Percentiles rank a stretch among this genome's conserved stretches.
Evolutionary conservation across 2,329 filamentous ascomycete genomes (phyloP).

Genomic region (Colletotrichum siamense): DNA sequence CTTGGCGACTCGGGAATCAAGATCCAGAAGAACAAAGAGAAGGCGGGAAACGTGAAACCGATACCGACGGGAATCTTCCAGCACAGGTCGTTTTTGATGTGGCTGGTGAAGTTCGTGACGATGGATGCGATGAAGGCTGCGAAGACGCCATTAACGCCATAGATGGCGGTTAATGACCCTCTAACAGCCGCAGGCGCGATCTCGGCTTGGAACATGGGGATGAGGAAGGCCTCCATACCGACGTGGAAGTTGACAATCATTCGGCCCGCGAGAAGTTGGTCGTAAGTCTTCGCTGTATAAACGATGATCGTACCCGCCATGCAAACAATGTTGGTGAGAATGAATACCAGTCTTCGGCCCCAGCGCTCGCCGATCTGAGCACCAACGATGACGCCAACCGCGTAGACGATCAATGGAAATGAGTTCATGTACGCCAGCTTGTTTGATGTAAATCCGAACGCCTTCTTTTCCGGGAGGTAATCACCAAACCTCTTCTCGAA

Average conservation of each 20-base stretch:
- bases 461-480: conserved; percentile 7
- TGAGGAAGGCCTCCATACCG: conserved; percentile 24
- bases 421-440: conserved; percentile 27
- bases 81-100: conserved; percentile 16
- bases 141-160: conserved; percentile 25
- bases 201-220: conserved; percentile 27
- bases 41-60: conserved; percentile 21
- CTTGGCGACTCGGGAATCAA: conserved; percentile 31
- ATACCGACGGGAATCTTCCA: conserved; percentile 25
- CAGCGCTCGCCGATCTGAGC: conserved; percentile 23
- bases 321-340: conserved; percentile 23
- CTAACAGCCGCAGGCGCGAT: conserved; percentile 25
- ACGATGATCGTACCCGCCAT: conserved; percentile 17
- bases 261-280: conserved; percentile 18
- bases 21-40: conserved; percentile 18
- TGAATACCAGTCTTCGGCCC: conserved; percentile 22
- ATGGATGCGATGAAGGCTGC: conserved; percentile 25
- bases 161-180: conserved; percentile 22
- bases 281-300: conserved; percentile 16
- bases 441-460: conserved; percentile 16
- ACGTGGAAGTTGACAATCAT: conserved; percentile 26
- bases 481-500: conserved; percentile 24
- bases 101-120: conserved; percentile 25
- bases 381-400: conserved; percentile 19
- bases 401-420: conserved; percentile 24